phyloP scores from a whole-genome alignment of 2,329 filamentous ascomycete species.

The Lecanicillium sp. region DNA sequence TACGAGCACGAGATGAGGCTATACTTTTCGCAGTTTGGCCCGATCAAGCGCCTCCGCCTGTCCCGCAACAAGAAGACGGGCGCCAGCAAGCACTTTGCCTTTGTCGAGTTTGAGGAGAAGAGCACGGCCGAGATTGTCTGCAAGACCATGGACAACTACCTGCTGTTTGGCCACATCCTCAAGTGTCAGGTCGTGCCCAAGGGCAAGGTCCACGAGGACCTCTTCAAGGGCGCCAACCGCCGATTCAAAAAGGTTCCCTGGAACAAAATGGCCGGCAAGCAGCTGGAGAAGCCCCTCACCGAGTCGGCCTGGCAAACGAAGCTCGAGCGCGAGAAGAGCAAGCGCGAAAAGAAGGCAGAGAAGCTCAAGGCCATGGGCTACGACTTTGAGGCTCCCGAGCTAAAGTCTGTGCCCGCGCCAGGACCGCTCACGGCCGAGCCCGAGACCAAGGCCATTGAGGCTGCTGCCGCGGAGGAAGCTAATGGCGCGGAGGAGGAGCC shows the following conservation, averaged over 20 bases:
- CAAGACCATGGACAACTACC: constrained; percentile 96
- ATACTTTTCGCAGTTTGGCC: constrained; percentile 91
- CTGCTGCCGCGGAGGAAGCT: constrained; percentile 15
- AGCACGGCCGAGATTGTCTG: constrained; percentile 78
- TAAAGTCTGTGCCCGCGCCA: constrained; percentile 51
- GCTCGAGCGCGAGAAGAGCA: constrained; percentile 64
- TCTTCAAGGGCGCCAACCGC: constrained; percentile 86
- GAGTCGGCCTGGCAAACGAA: constrained; percentile 73
- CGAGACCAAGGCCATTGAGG: constrained; percentile 29
- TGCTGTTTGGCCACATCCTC: constrained; percentile 88
- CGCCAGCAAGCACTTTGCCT: constrained; percentile 86
- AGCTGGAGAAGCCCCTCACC: constrained; percentile 64
- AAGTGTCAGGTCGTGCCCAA: constrained; percentile 74
- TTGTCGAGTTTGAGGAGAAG: constrained; percentile 82
- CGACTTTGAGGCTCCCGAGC: constrained; percentile 64
- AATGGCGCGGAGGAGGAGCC: constrained; percentile 24
- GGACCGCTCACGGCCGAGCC: constrained; percentile 25
- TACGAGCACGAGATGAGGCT: constrained; percentile 92
- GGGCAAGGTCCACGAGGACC: constrained; percentile 68
- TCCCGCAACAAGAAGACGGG: constrained; percentile 91
- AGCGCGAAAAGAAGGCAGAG: constrained; percentile 59
- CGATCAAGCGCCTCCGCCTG: constrained; percentile 69
- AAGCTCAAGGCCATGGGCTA: constrained; percentile 78
- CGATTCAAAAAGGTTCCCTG: constrained; percentile 84
- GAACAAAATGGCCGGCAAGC: constrained; percentile 75